Conservation (phyloP, 345 rosid genomes). For the Populus euphratica region DNA sequence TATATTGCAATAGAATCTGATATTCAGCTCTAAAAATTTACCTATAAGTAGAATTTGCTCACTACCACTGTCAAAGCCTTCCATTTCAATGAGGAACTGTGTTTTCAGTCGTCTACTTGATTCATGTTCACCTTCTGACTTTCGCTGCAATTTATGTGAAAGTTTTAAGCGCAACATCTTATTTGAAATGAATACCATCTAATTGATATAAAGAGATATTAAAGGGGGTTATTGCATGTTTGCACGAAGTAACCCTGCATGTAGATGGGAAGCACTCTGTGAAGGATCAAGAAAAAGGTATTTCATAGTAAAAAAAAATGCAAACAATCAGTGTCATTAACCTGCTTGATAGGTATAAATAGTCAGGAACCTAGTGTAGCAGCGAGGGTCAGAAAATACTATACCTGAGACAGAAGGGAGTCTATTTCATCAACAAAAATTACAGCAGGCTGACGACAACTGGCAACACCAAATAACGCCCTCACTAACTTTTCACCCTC, state of each 20-base stretch:
- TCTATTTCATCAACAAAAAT: conserved; percentile 97
- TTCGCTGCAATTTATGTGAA: conserved; percentile 58
- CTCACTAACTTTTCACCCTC: conserved; percentile 99
- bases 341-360: background rate
- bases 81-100: conserved; percentile 95
- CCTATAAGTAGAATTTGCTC: conserved; percentile 97
- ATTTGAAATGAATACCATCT: background rate
- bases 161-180: conserved; percentile 9
- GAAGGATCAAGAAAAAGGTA: background rate
- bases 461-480: conserved; percentile 97
- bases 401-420: conserved; percentile 94
- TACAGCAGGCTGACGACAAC: conserved; percentile 98
- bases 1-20: background rate
- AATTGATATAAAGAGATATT: background rate
- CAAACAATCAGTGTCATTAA: background rate
- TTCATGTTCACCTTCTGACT: conserved; percentile 98
- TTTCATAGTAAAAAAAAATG: background rate
- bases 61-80: conserved; percentile 82
- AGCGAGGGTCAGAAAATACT: conserved; percentile 14
- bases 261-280: background rate
- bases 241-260: background rate
- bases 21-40: conserved; percentile 23
- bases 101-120: conserved; percentile 93
- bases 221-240: background rate
- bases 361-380: background rate